phyloP scores from a whole-genome alignment of 2,329 filamentous ascomycete species.

The Ceratocystiopsis brevicomis region DNA sequence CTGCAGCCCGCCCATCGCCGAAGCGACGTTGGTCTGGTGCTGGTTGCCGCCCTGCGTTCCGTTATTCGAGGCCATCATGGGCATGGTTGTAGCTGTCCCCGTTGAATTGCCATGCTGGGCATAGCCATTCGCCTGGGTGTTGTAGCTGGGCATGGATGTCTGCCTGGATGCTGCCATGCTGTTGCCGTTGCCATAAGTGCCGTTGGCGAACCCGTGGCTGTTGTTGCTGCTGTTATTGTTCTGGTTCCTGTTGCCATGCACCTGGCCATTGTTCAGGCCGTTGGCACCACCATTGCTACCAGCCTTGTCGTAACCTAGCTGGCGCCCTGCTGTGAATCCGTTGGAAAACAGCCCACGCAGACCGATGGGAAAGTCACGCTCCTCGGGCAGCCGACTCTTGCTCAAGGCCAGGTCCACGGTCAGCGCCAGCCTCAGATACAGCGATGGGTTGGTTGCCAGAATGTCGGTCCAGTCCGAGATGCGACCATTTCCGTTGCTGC shows the following conservation, averaged over 20 bases:
- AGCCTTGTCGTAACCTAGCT: neutral
- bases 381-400: constrained; percentile 10
- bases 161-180: no score
- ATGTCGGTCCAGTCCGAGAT: constrained; percentile 8
- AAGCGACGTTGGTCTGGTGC: no score
- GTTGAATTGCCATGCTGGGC: no score
- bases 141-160: no score
- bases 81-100: no score
- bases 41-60: neutral
- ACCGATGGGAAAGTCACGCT: constrained; percentile 8
- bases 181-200: no score
- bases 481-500: neutral
- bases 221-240: neutral
- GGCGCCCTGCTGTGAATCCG: neutral
- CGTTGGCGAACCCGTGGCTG: neutral
- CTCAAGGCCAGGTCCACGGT: constrained; percentile 9
- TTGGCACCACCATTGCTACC: neutral
- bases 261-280: no score
- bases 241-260: neutral
- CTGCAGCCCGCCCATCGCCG: neutral
- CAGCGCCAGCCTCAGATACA: constrained; percentile 9
- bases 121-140: no score
- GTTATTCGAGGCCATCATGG: neutral
- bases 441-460: constrained; percentile 6
- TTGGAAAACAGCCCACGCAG: constrained; percentile 6